Conservation (phyloP, 495 filamentous ascomycete genomes). For the Neurospora cerealis region DNA sequence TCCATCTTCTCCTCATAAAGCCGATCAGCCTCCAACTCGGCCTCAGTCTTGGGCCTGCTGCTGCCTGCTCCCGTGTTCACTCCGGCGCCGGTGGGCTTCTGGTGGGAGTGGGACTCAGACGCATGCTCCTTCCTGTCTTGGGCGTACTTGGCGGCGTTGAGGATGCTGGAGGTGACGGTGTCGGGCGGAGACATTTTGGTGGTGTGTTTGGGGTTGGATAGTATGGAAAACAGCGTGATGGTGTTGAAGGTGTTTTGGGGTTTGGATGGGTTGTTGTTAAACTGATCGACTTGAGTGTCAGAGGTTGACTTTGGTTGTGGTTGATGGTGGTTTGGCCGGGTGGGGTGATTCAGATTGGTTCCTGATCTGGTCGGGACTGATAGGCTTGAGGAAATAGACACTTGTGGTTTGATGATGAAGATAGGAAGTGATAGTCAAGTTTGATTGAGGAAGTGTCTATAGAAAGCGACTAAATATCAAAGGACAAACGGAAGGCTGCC, state of each 20-base stretch:
- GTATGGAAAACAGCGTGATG: background rate
- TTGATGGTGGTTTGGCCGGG: background rate
- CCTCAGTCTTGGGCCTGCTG: conserved; percentile 29
- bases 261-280: background rate
- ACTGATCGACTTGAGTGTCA: background rate
- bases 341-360: background rate
- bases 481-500: background rate
- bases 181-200: background rate
- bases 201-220: background rate
- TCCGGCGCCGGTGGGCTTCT: conserved; percentile 23
- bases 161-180: background rate
- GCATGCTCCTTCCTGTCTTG: background rate
- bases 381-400: background rate
- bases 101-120: background rate
- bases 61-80: conserved; percentile 30
- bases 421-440: background rate
- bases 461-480: background rate
- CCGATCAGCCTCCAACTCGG: conserved; percentile 44
- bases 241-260: background rate
- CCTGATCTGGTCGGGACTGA: background rate
- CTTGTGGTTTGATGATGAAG: background rate
- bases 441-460: background rate
- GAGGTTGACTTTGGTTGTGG: background rate
- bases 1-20: conserved; percentile 63
- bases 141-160: background rate